Conservation (phyloP, 2,329 filamentous ascomycete genomes). For the Penicillium sp. region DNA sequence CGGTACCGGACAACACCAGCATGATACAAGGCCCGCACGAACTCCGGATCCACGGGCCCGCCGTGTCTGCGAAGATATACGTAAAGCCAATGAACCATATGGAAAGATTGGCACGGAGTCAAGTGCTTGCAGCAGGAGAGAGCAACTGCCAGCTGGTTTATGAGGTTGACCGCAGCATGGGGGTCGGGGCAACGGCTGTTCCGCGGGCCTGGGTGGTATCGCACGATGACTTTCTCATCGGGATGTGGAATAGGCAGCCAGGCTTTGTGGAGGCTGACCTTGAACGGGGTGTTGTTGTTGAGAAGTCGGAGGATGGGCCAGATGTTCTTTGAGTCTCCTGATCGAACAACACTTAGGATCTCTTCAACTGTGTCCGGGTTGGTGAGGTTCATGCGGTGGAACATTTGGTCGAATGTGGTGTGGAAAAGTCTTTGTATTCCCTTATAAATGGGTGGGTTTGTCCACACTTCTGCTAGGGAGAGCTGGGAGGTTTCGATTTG, state of each 20-base stretch:
- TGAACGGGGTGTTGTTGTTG: slow-evolving; percentile 37
- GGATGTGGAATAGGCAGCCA: slow-evolving; percentile 25
- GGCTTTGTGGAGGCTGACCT: slow-evolving; percentile 36
- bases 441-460: slow-evolving; percentile 26
- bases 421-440: slow-evolving; percentile 27
- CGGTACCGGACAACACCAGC: slow-evolving; percentile 48
- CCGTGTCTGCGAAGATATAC: slow-evolving; percentile 42
- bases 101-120: slow-evolving; percentile 42
- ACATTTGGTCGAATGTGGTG: slow-evolving; percentile 29
- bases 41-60: slow-evolving; percentile 42
- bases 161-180: slow-evolving; percentile 40
- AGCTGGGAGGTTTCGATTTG: slow-evolving; percentile 27
- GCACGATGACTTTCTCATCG: slow-evolving; percentile 26
- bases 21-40: slow-evolving; percentile 51
- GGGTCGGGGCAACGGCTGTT: slow-evolving; percentile 30
- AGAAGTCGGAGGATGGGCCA: slow-evolving; percentile 36
- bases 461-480: slow-evolving; percentile 30
- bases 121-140: slow-evolving; percentile 41
- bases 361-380: slow-evolving; percentile 30
- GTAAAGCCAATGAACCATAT: slow-evolving; percentile 49
- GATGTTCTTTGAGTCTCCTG: slow-evolving; percentile 26
- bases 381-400: slow-evolving; percentile 35
- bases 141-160: slow-evolving; percentile 46
- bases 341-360: slow-evolving; percentile 30
- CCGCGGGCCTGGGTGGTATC: slow-evolving; percentile 23